A percentile compares a stretch with the other conserved stretches of the same genome.
Conservation (phyloP, 345 rosid species). For the Fremontodendron californicum region DNA sequence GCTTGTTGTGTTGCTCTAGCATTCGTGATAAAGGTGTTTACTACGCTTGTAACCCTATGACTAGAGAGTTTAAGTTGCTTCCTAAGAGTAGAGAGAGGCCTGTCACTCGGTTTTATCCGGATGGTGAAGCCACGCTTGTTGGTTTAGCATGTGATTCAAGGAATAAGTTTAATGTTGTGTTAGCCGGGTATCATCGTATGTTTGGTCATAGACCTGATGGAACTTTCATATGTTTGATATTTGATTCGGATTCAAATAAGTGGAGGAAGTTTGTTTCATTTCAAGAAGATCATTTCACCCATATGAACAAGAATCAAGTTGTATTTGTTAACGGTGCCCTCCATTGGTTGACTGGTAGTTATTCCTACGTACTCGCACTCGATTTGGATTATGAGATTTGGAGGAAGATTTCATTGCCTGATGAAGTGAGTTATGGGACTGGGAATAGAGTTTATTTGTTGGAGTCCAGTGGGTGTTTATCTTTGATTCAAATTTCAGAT, state of each 20-base stretch:
- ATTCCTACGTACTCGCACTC: constrained; percentile 50
- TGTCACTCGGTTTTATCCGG: constrained; percentile 69
- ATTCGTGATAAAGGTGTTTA: constrained; percentile 69
- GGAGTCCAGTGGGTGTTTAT: constrained; percentile 62
- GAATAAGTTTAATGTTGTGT: constrained; percentile 55
- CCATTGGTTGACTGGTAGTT: constrained; percentile 72
- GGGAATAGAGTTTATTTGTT: constrained; percentile 57
- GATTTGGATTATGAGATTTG: constrained; percentile 56
- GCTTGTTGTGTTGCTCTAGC: constrained; percentile 83
- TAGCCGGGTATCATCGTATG: constrained; percentile 71
- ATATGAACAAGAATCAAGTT: constrained; percentile 72
- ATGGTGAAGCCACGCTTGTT: constrained; percentile 78
- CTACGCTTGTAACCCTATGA: constrained; percentile 79
- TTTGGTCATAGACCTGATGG: constrained; percentile 82
- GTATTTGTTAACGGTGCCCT: constrained; percentile 68
- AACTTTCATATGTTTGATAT: constrained; percentile 60
- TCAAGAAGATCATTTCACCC: constrained; percentile 59
- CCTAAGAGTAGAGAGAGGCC: constrained; percentile 67
- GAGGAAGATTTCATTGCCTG: constrained; percentile 68
- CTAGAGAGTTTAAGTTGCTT: constrained; percentile 56
- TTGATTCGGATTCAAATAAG: no score
- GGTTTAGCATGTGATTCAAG: constrained; percentile 56
- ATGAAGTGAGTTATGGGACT: constrained; percentile 41
- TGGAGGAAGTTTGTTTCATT: constrained; percentile 77
- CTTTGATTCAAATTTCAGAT: constrained; percentile 62